Evolutionary conservation across 768 basidiomycete genomes (phyloP).

Genomic region (Termitomyces sp.): DNA sequence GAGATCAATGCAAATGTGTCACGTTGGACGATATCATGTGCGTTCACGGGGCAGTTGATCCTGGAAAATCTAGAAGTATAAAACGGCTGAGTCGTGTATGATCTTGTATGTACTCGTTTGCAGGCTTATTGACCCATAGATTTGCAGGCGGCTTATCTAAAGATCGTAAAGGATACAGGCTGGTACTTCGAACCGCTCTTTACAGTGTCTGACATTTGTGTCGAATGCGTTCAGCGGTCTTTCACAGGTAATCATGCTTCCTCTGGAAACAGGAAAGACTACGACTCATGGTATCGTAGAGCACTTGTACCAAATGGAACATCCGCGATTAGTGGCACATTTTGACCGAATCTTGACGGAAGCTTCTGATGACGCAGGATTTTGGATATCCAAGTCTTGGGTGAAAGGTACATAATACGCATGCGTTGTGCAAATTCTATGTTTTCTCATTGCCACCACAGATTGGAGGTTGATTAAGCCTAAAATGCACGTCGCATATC

Average conservation of each 20-base stretch:
- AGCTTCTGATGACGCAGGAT: slow-evolving; percentile 36
- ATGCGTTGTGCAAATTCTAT: neutral
- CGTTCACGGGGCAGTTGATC: slow-evolving; percentile 56
- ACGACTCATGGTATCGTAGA: slow-evolving; percentile 33
- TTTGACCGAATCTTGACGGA: slow-evolving; percentile 51
- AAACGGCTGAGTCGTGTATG: slow-evolving; percentile 60
- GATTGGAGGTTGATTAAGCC: slow-evolving; percentile 73
- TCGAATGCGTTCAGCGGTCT: slow-evolving; percentile 44
- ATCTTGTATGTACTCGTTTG: neutral
- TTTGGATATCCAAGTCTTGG: slow-evolving; percentile 80
- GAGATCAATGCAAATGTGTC: slow-evolving; percentile 18
- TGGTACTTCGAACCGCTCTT: slow-evolving; percentile 45
- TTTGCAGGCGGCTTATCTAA: slow-evolving; percentile 35
- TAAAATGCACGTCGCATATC: slow-evolving; percentile 60
- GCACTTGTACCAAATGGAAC: slow-evolving; percentile 61
- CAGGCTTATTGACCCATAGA: neutral
- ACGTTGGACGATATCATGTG: slow-evolving; percentile 51
- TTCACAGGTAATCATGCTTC: slow-evolving; percentile 46
- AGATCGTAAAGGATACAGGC: slow-evolving; percentile 37
- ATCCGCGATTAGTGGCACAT: slow-evolving; percentile 51
- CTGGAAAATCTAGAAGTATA: slow-evolving; percentile 52
- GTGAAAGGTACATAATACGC: slow-evolving; percentile 48
- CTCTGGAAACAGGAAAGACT: neutral
- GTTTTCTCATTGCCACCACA: slow-evolving; percentile 19
- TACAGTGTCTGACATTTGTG: slow-evolving; percentile 50